Evolutionary conservation across 2,329 filamentous ascomycete genomes (phyloP).

Genomic region (Hypoxylon sp.): DNA sequence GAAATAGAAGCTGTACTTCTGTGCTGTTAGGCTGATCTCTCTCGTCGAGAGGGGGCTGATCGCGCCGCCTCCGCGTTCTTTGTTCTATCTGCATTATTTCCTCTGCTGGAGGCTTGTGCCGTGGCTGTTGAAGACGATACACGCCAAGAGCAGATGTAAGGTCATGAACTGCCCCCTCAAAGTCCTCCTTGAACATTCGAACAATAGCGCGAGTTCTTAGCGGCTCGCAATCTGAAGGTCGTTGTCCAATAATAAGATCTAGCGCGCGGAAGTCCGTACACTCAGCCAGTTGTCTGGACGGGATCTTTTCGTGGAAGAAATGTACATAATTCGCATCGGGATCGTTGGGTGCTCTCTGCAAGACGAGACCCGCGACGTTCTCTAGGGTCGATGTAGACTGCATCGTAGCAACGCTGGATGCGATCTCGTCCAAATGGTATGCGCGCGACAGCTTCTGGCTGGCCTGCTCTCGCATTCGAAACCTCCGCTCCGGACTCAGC

Average conservation of each 20-base stretch:
- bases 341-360: constrained; percentile 74
- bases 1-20: constrained; percentile 78
- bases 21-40: constrained; percentile 75
- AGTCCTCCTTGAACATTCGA: constrained; percentile 78
- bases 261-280: constrained; percentile 73
- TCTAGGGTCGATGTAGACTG: constrained; percentile 80
- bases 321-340: constrained; percentile 86
- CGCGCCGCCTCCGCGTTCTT: constrained; percentile 47
- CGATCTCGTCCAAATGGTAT: constrained; percentile 84
- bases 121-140: constrained; percentile 61
- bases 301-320: constrained; percentile 92
- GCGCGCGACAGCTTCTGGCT: constrained; percentile 79
- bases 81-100: constrained; percentile 60
- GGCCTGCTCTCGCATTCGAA: constrained; percentile 82
- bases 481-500: constrained; percentile 78
- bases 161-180: constrained; percentile 73
- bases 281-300: constrained; percentile 75
- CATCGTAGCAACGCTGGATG: constrained; percentile 84
- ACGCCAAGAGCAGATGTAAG: constrained; percentile 71
- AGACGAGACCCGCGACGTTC: constrained; percentile 76
- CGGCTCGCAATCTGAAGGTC: constrained; percentile 71
- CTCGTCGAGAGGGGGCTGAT: constrained; percentile 45
- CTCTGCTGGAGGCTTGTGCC: constrained; percentile 58
- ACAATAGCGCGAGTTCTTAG: constrained; percentile 78
- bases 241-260: constrained; percentile 71